Percentiles rank a stretch among this genome's conserved stretches.
These are phyloP conservation scores for Eucalyptus coolabah DNA, from an alignment of 345 rosid species.

Conservation along the genomic window DNA sequence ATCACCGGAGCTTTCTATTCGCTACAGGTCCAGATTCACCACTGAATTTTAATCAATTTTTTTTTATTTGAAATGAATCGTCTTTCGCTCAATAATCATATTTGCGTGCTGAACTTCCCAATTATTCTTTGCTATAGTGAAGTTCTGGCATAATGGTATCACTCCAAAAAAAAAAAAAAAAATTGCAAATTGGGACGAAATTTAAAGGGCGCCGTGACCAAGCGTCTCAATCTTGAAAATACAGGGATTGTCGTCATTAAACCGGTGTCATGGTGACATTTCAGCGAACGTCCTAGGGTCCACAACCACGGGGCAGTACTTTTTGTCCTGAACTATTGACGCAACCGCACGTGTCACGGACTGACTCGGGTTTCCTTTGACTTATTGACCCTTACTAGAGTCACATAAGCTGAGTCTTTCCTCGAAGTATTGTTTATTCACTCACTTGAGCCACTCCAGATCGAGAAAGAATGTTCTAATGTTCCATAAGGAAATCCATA, in stretches of 20 bases:
- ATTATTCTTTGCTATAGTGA: too few relatives aligned
- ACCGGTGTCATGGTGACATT: neutral
- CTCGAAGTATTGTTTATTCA: neutral
- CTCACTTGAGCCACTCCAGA: too few relatives aligned
- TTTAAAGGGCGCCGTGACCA: neutral
- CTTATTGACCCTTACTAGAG: neutral
- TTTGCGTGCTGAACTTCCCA: neutral
- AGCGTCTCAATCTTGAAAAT: neutral
- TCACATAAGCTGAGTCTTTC: neutral
- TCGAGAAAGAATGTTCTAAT: neutral
- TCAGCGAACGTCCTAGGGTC: neutral
- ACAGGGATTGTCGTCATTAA: neutral
- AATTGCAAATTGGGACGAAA: neutral
- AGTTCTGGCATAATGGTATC: neutral
- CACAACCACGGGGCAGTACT: neutral
- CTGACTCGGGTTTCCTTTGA: rapidly evolving
- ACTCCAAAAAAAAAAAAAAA: neutral
- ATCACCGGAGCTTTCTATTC: neutral
- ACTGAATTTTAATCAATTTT: neutral
- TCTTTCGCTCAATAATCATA: too few relatives aligned
- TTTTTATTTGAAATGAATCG: neutral
- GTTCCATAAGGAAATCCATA: neutral
- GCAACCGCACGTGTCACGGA: neutral
- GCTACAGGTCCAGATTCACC: neutral
- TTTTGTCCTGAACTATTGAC: rapidly evolving